A percentile compares a stretch with the other conserved stretches of the same genome.
phyloP scores from a whole-genome alignment of 1,284 basidiomycete species.

The Phenoliferia sp. region DNA sequence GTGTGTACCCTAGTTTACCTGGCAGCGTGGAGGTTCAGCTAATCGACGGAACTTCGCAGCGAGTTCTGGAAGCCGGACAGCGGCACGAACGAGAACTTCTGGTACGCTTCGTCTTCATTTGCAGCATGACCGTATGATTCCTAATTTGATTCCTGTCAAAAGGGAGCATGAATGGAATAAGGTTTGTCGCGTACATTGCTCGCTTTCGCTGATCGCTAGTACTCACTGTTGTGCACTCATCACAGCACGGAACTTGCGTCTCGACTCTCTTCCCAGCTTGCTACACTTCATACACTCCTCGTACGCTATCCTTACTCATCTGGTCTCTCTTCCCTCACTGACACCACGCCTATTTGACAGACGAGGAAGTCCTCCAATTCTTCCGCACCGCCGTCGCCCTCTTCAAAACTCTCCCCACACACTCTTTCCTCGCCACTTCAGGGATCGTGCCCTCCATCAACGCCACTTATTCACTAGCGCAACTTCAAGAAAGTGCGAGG shows the following conservation, averaged over 20 bases:
- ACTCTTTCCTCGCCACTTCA: slow-evolving; percentile 60
- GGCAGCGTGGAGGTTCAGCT: background rate
- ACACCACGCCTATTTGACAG: background rate
- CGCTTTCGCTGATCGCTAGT: background rate
- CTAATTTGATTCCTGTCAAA: background rate
- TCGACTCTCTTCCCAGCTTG: slow-evolving; percentile 54
- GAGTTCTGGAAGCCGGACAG: background rate
- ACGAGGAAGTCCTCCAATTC: slow-evolving; percentile 60
- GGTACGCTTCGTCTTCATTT: slow-evolving; percentile 9
- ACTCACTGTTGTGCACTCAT: slow-evolving; percentile 2
- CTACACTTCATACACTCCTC: slow-evolving; percentile 48
- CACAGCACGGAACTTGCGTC: slow-evolving; percentile 70
- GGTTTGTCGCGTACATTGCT: background rate
- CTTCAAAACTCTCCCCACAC: slow-evolving; percentile 67
- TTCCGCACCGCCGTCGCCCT: slow-evolving; percentile 59
- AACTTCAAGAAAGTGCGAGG: slow-evolving; percentile 57
- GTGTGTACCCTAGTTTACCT: background rate
- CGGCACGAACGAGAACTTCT: slow-evolving; percentile 25
- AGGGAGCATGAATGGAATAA: slow-evolving; percentile 35
- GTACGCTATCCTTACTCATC: slow-evolving; percentile 4
- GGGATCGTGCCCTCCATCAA: slow-evolving; percentile 63
- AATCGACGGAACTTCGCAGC: background rate
- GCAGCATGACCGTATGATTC: background rate
- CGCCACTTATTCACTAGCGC: slow-evolving; percentile 56
- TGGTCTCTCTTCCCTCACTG: background rate